phyloP scores from a whole-genome alignment of 371 early-diverging fungal species.

The Smittium culicis region DNA sequence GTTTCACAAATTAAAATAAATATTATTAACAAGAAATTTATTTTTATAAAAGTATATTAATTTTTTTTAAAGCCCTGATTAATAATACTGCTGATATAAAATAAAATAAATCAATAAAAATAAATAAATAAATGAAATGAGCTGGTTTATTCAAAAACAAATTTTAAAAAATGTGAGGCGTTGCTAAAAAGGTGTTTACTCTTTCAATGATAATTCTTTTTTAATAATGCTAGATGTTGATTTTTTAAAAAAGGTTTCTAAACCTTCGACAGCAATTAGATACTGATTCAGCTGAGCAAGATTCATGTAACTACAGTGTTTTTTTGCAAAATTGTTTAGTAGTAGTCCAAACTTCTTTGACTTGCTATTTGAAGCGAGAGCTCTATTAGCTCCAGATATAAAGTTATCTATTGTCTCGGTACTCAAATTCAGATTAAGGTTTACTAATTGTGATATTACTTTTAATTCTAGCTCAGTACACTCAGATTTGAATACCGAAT shows the following conservation, averaged over 20 bases:
- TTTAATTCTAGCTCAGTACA: constrained; percentile 9
- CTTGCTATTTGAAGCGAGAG: neutral
- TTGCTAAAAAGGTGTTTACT: too few species aligned
- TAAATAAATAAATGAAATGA: too few species aligned
- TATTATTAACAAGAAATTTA: too few species aligned
- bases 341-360: constrained; percentile 27
- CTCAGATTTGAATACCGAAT: neutral
- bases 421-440: constrained; percentile 7
- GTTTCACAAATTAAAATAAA: too few species aligned
- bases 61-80: too few species aligned
- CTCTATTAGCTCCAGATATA: constrained; percentile 7
- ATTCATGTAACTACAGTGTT: constrained; percentile 15
- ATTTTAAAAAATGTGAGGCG: too few species aligned
- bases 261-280: constrained; percentile 11
- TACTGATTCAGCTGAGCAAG: constrained; percentile 13
- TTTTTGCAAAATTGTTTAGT: constrained; percentile 26
- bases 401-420: constrained; percentile 14
- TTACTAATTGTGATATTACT: constrained; percentile 17
- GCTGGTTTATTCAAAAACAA: too few species aligned
- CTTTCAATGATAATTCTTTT: neutral
- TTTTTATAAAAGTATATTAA: too few species aligned
- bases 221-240: neutral
- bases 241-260: constrained; percentile 23
- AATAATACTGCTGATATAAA: too few species aligned
- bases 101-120: too few species aligned